Percentiles rank a stretch among this genome's conserved stretches.
Evolutionary conservation across 2,329 filamentous ascomycete genomes (phyloP).

Genomic region (Sarocladiaceae sp.): DNA sequence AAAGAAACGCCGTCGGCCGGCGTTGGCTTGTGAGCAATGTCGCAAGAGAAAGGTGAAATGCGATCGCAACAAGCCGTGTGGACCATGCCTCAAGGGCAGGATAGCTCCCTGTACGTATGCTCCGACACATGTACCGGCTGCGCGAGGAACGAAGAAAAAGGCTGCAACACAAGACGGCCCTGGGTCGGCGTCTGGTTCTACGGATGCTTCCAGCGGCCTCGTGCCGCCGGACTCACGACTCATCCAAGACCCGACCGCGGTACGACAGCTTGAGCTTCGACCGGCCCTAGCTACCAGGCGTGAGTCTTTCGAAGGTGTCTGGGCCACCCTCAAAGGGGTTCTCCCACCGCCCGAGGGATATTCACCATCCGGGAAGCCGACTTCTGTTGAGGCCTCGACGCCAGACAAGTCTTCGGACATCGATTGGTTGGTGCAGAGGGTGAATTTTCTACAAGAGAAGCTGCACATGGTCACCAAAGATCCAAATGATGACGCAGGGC

Average conservation of each 20-base stretch:
- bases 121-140: slow-evolving; percentile 27
- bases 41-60: slow-evolving; percentile 58
- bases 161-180: neutral
- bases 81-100: slow-evolving; percentile 53
- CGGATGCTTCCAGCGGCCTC: too few relatives aligned
- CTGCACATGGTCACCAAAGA: slow-evolving; percentile 10
- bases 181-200: too few relatives aligned
- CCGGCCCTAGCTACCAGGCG: neutral
- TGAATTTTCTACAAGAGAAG: slow-evolving; percentile 12
- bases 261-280: slow-evolving; percentile 8
- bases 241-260: too few relatives aligned
- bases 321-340: neutral
- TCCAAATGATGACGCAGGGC: slow-evolving; percentile 18
- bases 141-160: slow-evolving; percentile 15
- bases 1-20: slow-evolving; percentile 35
- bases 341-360: neutral
- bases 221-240: too few relatives aligned
- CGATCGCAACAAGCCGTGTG: slow-evolving; percentile 54
- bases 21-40: slow-evolving; percentile 53
- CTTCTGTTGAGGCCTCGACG: neutral
- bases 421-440: slow-evolving; percentile 9
- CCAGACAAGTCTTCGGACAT: neutral
- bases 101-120: slow-evolving; percentile 52
- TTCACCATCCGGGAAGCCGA: neutral
- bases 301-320: neutral